Conservation (phyloP, 2,329 filamentous ascomycete genomes). For the Colletotrichum tanaceti region DNA sequence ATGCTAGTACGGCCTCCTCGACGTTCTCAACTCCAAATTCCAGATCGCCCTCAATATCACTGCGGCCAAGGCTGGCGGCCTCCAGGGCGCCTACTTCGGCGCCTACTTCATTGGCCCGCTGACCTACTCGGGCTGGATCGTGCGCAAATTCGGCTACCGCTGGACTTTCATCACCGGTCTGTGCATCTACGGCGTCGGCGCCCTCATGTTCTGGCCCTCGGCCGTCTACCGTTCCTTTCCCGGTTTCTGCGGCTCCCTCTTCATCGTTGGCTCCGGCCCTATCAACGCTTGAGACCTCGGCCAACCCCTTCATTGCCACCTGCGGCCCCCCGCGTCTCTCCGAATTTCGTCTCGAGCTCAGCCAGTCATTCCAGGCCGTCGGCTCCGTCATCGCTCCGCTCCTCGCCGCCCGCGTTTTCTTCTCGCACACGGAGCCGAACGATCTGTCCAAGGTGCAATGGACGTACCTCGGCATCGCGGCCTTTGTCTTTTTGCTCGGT, state of each 20-base stretch:
- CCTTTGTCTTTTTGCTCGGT: conserved; percentile 65
- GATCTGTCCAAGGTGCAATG: conserved; percentile 71
- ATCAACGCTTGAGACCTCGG: conserved; percentile 68
- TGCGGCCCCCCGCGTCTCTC: conserved; percentile 70
- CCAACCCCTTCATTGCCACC: conserved; percentile 64
- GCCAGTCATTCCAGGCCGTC: conserved; percentile 69
- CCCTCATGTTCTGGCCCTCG: conserved; percentile 69
- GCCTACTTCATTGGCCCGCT: conserved; percentile 54
- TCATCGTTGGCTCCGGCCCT: conserved; percentile 54
- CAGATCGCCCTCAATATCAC: conserved; percentile 59
- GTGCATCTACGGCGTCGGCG: conserved; percentile 65
- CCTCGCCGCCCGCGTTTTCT: conserved; percentile 71
- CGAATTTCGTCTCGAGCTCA: conserved; percentile 68
- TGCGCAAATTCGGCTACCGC: conserved; percentile 74
- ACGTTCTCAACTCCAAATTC: conserved; percentile 63
- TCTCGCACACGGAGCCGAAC: conserved; percentile 62
- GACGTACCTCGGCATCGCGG: conserved; percentile 72
- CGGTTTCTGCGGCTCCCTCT: conserved; percentile 70
- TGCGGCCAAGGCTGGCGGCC: conserved; percentile 57
- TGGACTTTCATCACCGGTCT: conserved; percentile 75
- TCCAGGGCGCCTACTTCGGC: conserved; percentile 65
- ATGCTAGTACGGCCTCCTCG: conserved; percentile 38
- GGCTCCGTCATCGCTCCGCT: conserved; percentile 69
- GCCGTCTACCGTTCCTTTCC: conserved; percentile 66
- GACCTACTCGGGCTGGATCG: conserved; percentile 60